A percentile compares a stretch with the other conserved stretches of the same genome.
These are phyloP conservation scores for Gracilaria vermiculophylla DNA, from an alignment of 23 red algal genomes.

Conservation along the genomic window DNA sequence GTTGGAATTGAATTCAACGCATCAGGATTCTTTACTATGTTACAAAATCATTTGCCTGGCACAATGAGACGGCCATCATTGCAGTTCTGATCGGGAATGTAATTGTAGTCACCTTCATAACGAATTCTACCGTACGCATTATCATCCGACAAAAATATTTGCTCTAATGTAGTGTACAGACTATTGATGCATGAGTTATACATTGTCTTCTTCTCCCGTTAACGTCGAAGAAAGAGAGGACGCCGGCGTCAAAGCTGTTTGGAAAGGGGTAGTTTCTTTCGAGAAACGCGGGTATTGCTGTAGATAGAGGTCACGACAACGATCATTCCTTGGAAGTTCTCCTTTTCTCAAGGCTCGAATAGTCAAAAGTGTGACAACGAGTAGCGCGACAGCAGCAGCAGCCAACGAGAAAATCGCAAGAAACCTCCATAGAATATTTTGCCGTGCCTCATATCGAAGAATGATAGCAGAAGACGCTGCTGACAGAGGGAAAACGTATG, in stretches of 20 bases:
- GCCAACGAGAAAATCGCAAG: background rate
- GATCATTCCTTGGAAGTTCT: background rate
- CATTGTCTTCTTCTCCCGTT: background rate
- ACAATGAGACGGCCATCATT: too few relatives aligned
- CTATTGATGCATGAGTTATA: background rate
- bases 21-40: too few relatives aligned
- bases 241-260: background rate
- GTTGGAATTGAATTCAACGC: too few relatives aligned
- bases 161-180: too few relatives aligned
- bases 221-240: background rate
- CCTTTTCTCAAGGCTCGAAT: background rate
- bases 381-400: background rate
- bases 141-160: too few relatives aligned
- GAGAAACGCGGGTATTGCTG: background rate
- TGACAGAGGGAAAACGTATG: conserved; percentile 11
- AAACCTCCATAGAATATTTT: background rate
- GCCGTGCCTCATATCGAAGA: background rate
- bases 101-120: too few relatives aligned
- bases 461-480: background rate
- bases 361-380: background rate
- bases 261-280: background rate
- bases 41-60: too few relatives aligned
- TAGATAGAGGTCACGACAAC: background rate
- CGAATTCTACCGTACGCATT: too few relatives aligned
- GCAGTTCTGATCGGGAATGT: too few relatives aligned